phyloP scores from a whole-genome alignment of 2,329 filamentous ascomycete species.

The Leptographium flavum region DNA sequence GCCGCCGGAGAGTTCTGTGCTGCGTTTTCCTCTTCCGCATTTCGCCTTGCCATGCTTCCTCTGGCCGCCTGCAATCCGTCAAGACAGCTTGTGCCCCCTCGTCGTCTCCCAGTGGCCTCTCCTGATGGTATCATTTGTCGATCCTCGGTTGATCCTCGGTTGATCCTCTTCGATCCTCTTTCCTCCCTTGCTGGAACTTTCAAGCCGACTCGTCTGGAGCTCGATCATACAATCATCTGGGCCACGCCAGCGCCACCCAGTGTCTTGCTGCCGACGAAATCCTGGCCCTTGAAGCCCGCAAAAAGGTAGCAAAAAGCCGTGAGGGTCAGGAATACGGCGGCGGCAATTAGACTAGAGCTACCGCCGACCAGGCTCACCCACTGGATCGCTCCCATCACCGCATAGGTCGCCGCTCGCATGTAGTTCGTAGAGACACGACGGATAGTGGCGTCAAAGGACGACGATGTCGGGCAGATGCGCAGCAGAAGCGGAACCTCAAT shows the following conservation, averaged over 20 bases:
- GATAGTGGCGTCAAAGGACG: conserved; percentile 77
- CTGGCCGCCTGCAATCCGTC: too few relatives aligned
- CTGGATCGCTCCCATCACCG: conserved; percentile 65
- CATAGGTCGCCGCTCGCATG: conserved; percentile 84
- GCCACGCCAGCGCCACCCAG: conserved; percentile 85
- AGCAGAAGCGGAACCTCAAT: conserved; percentile 87
- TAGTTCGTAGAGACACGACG: conserved; percentile 92
- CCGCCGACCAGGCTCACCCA: conserved; percentile 61
- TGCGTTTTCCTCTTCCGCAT: background rate
- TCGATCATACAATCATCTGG: conserved; percentile 85
- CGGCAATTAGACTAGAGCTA: conserved; percentile 66
- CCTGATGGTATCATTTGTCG: too few relatives aligned
- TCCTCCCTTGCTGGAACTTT: too few relatives aligned
- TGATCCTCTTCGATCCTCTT: too few relatives aligned
- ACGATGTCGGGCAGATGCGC: conserved; percentile 91
- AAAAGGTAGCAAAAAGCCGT: conserved; percentile 69
- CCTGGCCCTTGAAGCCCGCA: conserved; percentile 69
- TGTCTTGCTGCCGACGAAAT: conserved; percentile 87
- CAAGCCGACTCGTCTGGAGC: too few relatives aligned
- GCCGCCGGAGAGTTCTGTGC: too few relatives aligned
- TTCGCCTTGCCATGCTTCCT: background rate
- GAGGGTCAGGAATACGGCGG: conserved; percentile 65
- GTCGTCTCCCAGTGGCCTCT: too few relatives aligned
- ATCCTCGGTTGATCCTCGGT: too few relatives aligned
- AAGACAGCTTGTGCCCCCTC: too few relatives aligned